Evolutionary conservation across 805 yeast species (phyloP).

Genomic region (Groenewaldozyma salmanticensis): DNA sequence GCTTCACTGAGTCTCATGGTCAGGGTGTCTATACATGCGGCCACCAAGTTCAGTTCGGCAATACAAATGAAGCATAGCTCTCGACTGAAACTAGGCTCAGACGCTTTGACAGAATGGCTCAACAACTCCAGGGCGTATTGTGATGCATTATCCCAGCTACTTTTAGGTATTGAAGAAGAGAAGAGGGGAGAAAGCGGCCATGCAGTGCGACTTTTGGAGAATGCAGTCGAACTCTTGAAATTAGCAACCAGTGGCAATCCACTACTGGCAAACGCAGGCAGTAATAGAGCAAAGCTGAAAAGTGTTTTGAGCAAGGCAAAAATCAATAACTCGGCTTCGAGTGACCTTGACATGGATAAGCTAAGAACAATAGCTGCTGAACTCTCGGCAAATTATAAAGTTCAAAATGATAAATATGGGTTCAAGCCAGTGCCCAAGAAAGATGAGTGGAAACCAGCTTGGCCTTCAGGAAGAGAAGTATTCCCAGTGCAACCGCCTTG

Average conservation of each 20-base stretch:
- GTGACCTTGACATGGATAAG: background rate
- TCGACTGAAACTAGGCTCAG: slow-evolving; percentile 3
- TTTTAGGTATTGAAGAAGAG: slow-evolving; percentile 21
- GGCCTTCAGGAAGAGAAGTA: slow-evolving; percentile 29
- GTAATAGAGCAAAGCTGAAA: background rate
- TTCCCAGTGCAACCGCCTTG: slow-evolving; percentile 19
- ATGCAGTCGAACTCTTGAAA: slow-evolving; percentile 16
- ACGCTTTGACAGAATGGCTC: slow-evolving; percentile 21
- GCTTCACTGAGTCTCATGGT: slow-evolving; percentile 21
- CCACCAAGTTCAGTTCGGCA: slow-evolving; percentile 24
- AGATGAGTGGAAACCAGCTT: slow-evolving; percentile 17
- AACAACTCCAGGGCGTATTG: slow-evolving; percentile 17
- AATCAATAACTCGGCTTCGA: background rate
- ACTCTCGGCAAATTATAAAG: slow-evolving; percentile 14
- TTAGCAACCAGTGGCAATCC: slow-evolving; percentile 4
- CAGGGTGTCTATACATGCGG: slow-evolving; percentile 25
- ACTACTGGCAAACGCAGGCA: no score
- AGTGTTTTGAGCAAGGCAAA: background rate
- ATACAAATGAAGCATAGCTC: slow-evolving; percentile 12
- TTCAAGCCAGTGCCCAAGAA: slow-evolving; percentile 26
- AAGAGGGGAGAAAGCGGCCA: slow-evolving; percentile 20
- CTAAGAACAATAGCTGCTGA: slow-evolving; percentile 9
- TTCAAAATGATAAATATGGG: slow-evolving; percentile 24
- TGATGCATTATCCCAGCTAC: slow-evolving; percentile 20
- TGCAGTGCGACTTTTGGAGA: slow-evolving; percentile 21